Base-by-base conservation (phyloP, 2,329 filamentous ascomycete species). In the Amauroascus niger region DNA sequence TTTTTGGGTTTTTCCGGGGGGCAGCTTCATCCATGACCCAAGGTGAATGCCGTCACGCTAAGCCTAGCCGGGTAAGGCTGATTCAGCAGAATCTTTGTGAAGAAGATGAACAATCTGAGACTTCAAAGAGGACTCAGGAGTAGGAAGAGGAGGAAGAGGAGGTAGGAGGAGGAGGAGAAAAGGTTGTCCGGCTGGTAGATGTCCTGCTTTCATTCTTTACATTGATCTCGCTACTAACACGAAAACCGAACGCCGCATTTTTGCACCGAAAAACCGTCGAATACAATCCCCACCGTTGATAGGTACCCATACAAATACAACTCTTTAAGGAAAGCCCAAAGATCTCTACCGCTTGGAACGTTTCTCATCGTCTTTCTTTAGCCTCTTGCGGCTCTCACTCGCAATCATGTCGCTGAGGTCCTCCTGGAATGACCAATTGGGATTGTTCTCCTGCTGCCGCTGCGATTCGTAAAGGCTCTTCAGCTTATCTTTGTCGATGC, bases 391-490 rank as follows among this genome's bases (percentile, higher is more conserved):
- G 65, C 84, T 88, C 73, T 97, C 93, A 64, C 88, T 84, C 11
- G 88, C 88, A 73, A 98, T 96, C 87, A 98, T 94, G 64, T 95
- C 87, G 63, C 84, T 91, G 54, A 98, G 71, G 66, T 96, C 91
- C 62, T 97, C 91, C 67, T 95, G 87, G 70, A 85, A 84, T 55
- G 82, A 80, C 80, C 84, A 88, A 63, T 82, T 79, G 20, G 82
- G 80, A 33, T 84, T 83, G 70, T 80, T 66, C 75, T 85, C 76
- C 74, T 79, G 78, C 64, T 81, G 77, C 63, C 79, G 78, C 67
- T 82, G 75, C 32, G 76, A 82, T 55, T 97, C 90, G 64, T 94
- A 98, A 65, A 84, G 79, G 64, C 79, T 82, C 68, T 79, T 80
- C 63, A 98, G 69, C 62, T 90, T 87, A 24, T 95, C 90, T 69